Conservation (phyloP, 2,329 filamentous ascomycete genomes). For the Penicillium sp. region DNA sequence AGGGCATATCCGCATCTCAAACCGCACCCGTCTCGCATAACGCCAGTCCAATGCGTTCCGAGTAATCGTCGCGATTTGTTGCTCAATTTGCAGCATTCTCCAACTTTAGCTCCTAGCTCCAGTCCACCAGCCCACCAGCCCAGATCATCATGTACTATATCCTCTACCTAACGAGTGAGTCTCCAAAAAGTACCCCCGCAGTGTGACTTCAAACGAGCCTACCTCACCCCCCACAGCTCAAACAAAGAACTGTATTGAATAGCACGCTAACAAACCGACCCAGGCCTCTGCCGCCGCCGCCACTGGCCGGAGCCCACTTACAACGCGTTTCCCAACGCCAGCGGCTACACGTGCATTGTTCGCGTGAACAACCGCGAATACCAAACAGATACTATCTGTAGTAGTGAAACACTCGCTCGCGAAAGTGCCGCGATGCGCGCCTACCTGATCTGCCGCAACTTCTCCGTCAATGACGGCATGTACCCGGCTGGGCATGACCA, state of each 20-base stretch:
- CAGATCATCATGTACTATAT: conserved; percentile 49
- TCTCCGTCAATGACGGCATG: conserved; percentile 96
- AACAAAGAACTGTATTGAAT: conserved; percentile 6
- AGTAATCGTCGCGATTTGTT: conserved; percentile 11
- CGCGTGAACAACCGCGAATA: conserved; percentile 97
- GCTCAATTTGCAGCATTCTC: not conserved
- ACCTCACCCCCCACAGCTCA: not conserved
- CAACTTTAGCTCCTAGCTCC: not conserved
- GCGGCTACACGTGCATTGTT: conserved; percentile 84
- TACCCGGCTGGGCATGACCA: conserved; percentile 58
- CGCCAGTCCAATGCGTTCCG: conserved; percentile 24
- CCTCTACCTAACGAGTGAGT: conserved; percentile 75
- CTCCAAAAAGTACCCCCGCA: conserved; percentile 22
- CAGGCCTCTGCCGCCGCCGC: conserved; percentile 91
- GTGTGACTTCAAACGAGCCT: conserved; percentile 13
- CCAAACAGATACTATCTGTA: conserved; percentile 83
- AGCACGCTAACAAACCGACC: conserved; percentile 14
- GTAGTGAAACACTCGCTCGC: conserved; percentile 78
- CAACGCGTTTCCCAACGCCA: conserved; percentile 72
- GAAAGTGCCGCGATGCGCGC: conserved; percentile 94
- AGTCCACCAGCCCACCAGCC: not conserved
- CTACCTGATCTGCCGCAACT: conserved; percentile 97
- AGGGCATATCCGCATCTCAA: not conserved
- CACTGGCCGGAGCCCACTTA: conserved; percentile 91
- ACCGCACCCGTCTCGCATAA: conserved; percentile 3